Evolutionary conservation across 805 yeast species (phyloP), one percentile per base, ranked within the genome.

Genomic region (Pichia sporocuriosa): DNA sequence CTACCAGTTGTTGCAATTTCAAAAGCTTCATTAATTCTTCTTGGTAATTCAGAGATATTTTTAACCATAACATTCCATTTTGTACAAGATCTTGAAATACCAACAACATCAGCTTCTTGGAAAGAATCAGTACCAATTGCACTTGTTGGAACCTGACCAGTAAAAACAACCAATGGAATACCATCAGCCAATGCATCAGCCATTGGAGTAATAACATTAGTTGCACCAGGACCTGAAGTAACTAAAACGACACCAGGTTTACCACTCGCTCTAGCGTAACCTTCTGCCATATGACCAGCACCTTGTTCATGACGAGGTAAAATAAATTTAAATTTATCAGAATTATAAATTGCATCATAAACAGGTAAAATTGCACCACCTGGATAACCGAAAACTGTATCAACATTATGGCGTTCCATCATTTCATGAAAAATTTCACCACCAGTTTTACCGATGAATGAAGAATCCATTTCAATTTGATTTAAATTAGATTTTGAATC

Each of bases 221-320:
- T 93, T 37, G 97, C 98, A 59, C 97, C 98, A 24, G 98, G 98
- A 39, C 98, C 98, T 1, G 96, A 87, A n/a, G 98, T 93, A 39
- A 93, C 98, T 56, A 93, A 70, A 37, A 93, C 97, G 50, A 93
- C 95, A 68, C 98, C 98, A 12, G 97, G 94, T 66, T 86, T 93
- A 45, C 97, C 98, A 35, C 72, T 65, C 31, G 95, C 98, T 53
- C 95, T 75, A 43, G 98, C 97, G 54, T 93, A 93, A 46, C 98
- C 98, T 68, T 93, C 97, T 43, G 98, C 98, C 97, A 93, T 93
- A 67, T 93, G 98, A 40, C 98, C 98, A 15, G 97, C 98, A 62
- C 98, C 98, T 68, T 93, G 98, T 66, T 93, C 98, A 64, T 93
- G 97, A 57, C 94, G 77, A 37, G 98, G 98, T 50, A 93, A 70